Evolutionary conservation across 257 asterid species (phyloP), one percentile per base, ranked within the genome.

Genomic region (Solanum piurae): DNA sequence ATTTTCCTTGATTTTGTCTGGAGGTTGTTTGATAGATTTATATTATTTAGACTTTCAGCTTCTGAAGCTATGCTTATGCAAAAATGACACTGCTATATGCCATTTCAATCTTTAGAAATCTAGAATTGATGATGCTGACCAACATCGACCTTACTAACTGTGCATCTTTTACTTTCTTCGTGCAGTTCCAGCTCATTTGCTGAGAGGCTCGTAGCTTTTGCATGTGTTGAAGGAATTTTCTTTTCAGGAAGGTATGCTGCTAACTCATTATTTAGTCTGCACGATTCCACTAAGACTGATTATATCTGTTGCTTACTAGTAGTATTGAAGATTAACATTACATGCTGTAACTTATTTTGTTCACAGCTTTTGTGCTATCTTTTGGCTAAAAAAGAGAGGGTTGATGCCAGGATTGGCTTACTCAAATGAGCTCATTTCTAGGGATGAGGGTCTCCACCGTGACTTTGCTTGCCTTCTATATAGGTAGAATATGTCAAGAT

Each of bases 381-480:
- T 95, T 92, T 94, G 98, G 98, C 97, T 94, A 40, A 95, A 95
- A 84, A 94, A 94, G 87, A 89, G 97, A 90, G 98, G 97, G 86
- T 66, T 95, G 91, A 94, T 94, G 98, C 98, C 98, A 1, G 98
- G 98, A 84, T 91, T 95, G 91, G 92, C 98, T 11, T 95, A 94
- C 91, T 95, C 98, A 20, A 95, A 95, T 12, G 98, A 94, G 91
- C 96, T 95, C 33, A 95, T 95, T 72, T 94, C 97, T 21, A 94
- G 98, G 90, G 97, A 95, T 27, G 98, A 95, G 91, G 98, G 98
- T 86, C 94, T 95, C 86, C 98, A 95, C 91, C 93, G 97, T 31
- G 98, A 95, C 91, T 95, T 95, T 55, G 98, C 97, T 75, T 95
- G 98, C 94, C 96, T 95, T 74, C 91, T 94, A 3, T 94, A 94